Conservation (phyloP, 2,329 filamentous ascomycete species). For the Trichoderma sp. region DNA sequence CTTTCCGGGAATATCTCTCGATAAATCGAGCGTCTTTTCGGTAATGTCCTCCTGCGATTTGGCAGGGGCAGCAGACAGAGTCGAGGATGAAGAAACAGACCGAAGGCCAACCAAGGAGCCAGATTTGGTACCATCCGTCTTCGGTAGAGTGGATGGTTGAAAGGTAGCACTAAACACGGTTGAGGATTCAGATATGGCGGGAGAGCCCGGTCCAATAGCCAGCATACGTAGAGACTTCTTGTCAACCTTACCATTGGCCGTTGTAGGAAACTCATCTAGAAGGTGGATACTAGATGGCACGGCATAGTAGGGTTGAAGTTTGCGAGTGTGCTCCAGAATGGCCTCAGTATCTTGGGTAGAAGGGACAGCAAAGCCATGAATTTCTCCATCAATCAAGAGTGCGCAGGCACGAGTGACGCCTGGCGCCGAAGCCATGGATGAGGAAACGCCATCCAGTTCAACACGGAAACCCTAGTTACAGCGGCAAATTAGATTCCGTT, state of each 20-base stretch:
- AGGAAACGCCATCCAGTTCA: constrained; percentile 56
- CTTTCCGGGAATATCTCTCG: constrained; percentile 40
- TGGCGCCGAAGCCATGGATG: constrained; percentile 45
- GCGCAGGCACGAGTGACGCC: constrained; percentile 47
- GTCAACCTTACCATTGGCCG: constrained; percentile 55
- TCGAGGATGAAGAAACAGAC: constrained; percentile 31
- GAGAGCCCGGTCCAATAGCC: constrained; percentile 24
- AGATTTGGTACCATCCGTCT: constrained; percentile 18
- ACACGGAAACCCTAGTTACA: constrained; percentile 53
- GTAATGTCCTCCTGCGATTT: constrained; percentile 25
- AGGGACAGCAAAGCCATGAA: constrained; percentile 50
- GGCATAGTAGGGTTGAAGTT: constrained; percentile 53
- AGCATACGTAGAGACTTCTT: constrained; percentile 43
- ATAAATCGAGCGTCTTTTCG: constrained; percentile 30
- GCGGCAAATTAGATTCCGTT: background rate
- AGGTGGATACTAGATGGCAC: constrained; percentile 46
- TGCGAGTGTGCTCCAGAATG: constrained; percentile 40
- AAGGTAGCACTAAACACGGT: constrained; percentile 14
- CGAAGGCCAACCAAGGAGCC: constrained; percentile 29
- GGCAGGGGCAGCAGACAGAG: constrained; percentile 28
- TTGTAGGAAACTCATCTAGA: constrained; percentile 46
- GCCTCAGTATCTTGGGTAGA: constrained; percentile 33
- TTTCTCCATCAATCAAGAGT: constrained; percentile 44
- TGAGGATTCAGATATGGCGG: constrained; percentile 7
- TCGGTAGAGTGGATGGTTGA: background rate